phyloP scores from a whole-genome alignment of 2,329 filamentous ascomycete genomes.

The Pochonia chlamydosporia region DNA sequence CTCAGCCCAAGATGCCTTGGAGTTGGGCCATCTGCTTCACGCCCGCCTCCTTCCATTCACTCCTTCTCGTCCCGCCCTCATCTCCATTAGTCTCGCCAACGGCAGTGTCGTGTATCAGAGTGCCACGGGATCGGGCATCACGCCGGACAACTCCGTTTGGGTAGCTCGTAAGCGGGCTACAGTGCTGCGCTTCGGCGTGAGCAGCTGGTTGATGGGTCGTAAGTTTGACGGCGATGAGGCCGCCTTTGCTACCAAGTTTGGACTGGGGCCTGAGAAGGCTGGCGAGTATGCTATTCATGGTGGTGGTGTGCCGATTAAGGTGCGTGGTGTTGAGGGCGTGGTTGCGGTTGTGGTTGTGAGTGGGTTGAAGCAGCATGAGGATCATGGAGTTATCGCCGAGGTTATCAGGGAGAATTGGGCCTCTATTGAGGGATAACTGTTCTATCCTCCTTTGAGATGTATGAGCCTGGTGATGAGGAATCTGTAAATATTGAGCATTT shows the following conservation, averaged over 20 bases:
- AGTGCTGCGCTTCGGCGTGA: constrained; percentile 64
- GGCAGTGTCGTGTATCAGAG: constrained; percentile 60
- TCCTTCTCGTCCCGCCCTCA: constrained; percentile 40
- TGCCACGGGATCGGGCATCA: constrained; percentile 59
- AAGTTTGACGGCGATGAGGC: constrained; percentile 61
- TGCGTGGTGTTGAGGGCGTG: constrained; percentile 67
- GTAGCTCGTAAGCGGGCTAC: constrained; percentile 65
- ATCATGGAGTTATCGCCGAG: constrained; percentile 71
- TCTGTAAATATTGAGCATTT: too few species aligned
- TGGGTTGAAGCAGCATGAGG: constrained; percentile 70
- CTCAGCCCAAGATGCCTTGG: constrained; percentile 58
- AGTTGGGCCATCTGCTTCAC: constrained; percentile 59
- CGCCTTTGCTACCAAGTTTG: constrained; percentile 60
- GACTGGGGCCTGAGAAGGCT: constrained; percentile 49
- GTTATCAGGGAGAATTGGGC: constrained; percentile 51
- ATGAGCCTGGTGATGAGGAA: too few species aligned
- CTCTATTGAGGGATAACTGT: constrained; percentile 8
- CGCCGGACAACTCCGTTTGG: constrained; percentile 68
- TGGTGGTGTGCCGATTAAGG: constrained; percentile 67
- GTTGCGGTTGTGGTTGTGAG: constrained; percentile 71
- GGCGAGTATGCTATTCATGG: constrained; percentile 71
- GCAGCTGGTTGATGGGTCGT: constrained; percentile 65
- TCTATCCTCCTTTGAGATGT: too few species aligned
- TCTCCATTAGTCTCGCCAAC: constrained; percentile 59
- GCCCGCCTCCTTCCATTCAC: constrained; percentile 52